These are phyloP conservation scores for Sparassis latifolia DNA, from an alignment of 1,284 basidiomycete species.

Conservation along the genomic window DNA sequence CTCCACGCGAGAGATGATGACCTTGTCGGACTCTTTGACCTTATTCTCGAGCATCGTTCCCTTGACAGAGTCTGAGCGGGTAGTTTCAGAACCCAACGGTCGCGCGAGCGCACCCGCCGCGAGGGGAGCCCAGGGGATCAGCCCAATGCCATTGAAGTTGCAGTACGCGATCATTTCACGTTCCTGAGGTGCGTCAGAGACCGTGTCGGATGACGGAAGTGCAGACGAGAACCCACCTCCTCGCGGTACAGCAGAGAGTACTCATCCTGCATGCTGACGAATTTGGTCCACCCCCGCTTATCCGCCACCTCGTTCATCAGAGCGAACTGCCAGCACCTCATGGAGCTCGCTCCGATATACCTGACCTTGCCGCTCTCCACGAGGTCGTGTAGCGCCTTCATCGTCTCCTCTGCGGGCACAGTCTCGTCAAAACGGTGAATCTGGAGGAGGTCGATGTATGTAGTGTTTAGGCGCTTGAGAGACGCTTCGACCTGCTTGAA, in stretches of 20 bases:
- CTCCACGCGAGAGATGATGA: constrained; percentile 36
- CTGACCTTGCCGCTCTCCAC: constrained; percentile 25
- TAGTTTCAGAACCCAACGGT: constrained; percentile 25
- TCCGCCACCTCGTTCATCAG: constrained; percentile 33
- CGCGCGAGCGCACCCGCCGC: constrained; percentile 33
- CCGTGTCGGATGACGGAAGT: not conserved
- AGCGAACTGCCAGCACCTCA: constrained; percentile 29
- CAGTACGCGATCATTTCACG: constrained; percentile 42
- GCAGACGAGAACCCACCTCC: constrained; percentile 5
- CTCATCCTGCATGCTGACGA: constrained; percentile 35
- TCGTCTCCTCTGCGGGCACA: constrained; percentile 41
- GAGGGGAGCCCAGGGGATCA: constrained; percentile 38
- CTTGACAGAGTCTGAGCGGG: constrained; percentile 15
- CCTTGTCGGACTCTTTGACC: constrained; percentile 23
- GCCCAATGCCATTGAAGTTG: constrained; percentile 37
- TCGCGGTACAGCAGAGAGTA: constrained; percentile 33
- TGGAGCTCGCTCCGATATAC: constrained; percentile 30
- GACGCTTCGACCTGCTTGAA: constrained; percentile 56
- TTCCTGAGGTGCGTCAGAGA: constrained; percentile 26
- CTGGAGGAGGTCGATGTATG: constrained; percentile 45
- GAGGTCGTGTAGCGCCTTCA: constrained; percentile 30
- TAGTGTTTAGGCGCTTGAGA: constrained; percentile 32
- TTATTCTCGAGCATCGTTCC: constrained; percentile 24
- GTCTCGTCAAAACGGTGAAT: constrained; percentile 44
- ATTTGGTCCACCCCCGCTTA: constrained; percentile 30